Base-by-base conservation (phyloP, 1,139 yeast species). In the Starmera stellimalicola region DNA sequence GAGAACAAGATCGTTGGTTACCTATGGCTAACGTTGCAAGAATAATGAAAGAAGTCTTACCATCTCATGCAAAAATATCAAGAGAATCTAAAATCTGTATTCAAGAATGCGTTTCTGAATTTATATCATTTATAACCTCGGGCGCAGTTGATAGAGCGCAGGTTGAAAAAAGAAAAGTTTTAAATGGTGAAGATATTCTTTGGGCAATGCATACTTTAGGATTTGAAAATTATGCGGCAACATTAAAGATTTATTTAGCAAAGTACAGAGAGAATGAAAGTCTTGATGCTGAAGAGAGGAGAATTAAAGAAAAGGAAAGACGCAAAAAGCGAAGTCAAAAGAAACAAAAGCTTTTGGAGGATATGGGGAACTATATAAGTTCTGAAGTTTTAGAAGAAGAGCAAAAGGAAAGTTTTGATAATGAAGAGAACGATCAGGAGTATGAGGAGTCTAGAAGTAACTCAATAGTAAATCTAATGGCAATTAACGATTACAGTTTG, bases 71-170 rank as follows among this genome's bases (percentile, higher is more conserved):
- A 7, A 85, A 85, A 51, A 77, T 85, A 3, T 78, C 93, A 12
- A 84, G 82, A 49, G 95, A 83, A 45, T 85, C 94, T 29, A 84
- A 84, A 50, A 93, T 81, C 52, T 84, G 95, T 50, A 77, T 85
- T 60, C 95, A 85, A 58, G 95, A 85, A 54, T 84, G 95, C 57
- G 95, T 84, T 2, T 72, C 83, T 31, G 95, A 81, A 51, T 80
- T 80, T 53, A 79, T 81, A 18, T 75, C 85, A 3, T 81, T 81
- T 54, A 69, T 80, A 29, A 80, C 91, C 2, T 73, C 83, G 37
- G 88, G 79, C 50, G 64, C 85, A 11, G 70, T 77, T 26, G 85
- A 78, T 45, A 69, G 69, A 45, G 76, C 83, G 45, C 57, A 66
- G 26, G 60, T 74, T 30, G 85, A 77, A 42, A 77, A 77, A 51